These are phyloP conservation scores for Plectranthus barbatus DNA, from an alignment of 257 asterid species.

Conservation along the genomic window DNA sequence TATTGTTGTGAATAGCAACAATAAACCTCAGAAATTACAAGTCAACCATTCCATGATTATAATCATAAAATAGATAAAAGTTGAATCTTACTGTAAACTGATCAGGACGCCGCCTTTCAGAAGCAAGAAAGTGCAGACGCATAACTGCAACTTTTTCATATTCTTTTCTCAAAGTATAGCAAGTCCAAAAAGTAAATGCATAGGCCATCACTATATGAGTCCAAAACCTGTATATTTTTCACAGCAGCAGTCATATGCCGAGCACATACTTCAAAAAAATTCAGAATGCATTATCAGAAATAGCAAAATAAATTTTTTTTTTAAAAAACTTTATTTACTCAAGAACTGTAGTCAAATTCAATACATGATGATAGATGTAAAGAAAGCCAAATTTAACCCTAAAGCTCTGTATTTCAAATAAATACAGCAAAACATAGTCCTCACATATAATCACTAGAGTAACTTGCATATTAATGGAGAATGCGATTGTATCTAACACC, in stretches of 20 bases:
- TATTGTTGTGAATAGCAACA: background rate
- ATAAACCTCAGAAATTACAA: background rate
- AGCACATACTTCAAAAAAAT: background rate
- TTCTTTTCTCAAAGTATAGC: constrained; percentile 62
- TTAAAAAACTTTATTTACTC: background rate
- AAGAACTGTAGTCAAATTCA: background rate
- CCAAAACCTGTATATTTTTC: constrained; percentile 67
- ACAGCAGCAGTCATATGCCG: background rate
- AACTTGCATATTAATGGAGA: background rate
- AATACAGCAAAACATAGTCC: background rate
- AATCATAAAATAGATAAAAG: background rate
- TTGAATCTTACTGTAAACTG: constrained; percentile 70
- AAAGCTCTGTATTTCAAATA: background rate
- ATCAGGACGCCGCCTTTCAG: constrained; percentile 88
- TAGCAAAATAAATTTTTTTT: background rate
- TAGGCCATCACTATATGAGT: constrained; percentile 87
- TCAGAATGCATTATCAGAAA: background rate
- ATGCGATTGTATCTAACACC: background rate
- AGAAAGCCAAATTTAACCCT: background rate
- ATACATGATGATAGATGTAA: too few relatives aligned
- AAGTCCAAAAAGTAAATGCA: constrained; percentile 89
- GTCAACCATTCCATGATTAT: background rate
- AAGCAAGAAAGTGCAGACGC: constrained; percentile 89
- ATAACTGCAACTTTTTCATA: constrained; percentile 53
- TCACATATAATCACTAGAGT: background rate